Base-by-base conservation (phyloP, 768 basidiomycete genomes). In the Suillus occidentalis region DNA sequence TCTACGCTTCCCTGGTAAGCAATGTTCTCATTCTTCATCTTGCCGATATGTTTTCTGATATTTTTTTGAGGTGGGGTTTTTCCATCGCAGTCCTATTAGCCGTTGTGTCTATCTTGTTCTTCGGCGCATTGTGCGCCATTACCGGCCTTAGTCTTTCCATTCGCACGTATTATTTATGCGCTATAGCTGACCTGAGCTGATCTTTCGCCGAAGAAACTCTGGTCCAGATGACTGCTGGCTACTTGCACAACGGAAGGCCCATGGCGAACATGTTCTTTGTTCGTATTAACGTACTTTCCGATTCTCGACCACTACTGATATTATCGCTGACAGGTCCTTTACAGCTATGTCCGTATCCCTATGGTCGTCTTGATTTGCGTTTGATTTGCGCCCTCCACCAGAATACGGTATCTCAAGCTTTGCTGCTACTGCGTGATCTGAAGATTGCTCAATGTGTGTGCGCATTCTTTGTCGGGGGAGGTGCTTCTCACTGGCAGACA, bases 1-100 rank as follows among this genome's bases (percentile, higher is more conserved):
- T 84, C 86, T 10, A 83, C 81, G 6, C 72, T 88, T 40, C 86
- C 87, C 8, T 87, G 87, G 87, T 83, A 69, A 63, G 77, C 68
- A 2, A 13, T 13, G 22, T 49, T 13, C 22, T 14, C 13, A 55
- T 55, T 55, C 20, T 55, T 10, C 20, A 34, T 12, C 12, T 36
- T n/a, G 31, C 12, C 10, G 18, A 55, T 6, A 20, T 6, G 14
- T 1, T 20, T 20, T 12, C 20, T 13, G 9, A 20, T 20, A 37
- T 59, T 13, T 62, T 31, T 50, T 39, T 2, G 4, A 63, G 79
- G 80, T 87, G 84, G 84, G 84, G 80, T 6, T 73, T 86, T 62
- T 75, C 85, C 63, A 80, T 87, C 25, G 79, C 81, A n/a, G 70
- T 89, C 36, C 72, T 87, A 42, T 75, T 89, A 61, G 81, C 86